Percentiles rank a stretch among this genome's conserved stretches.
Evolutionary conservation across 2,329 filamentous ascomycete genomes (phyloP).

Genomic region (Talaromyces pinophilus): DNA sequence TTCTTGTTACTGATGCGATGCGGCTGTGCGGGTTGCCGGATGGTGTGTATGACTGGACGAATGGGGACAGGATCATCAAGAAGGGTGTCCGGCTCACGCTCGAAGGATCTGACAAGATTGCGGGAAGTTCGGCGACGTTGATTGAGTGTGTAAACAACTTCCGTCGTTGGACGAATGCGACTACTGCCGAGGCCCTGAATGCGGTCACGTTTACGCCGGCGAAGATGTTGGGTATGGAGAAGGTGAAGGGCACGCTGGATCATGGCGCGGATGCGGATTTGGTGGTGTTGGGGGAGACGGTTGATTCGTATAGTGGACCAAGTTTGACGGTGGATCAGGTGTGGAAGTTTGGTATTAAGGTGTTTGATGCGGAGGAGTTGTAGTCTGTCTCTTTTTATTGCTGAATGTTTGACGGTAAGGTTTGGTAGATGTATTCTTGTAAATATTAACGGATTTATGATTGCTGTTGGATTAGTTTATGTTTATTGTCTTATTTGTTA

Average conservation of each 20-base stretch:
- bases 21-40: conserved; percentile 80
- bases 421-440: conserved; percentile 1
- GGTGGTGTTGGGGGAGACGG: conserved; percentile 40
- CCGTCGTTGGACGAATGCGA: conserved; percentile 43
- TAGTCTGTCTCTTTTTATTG: neutral
- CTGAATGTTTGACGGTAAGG: neutral
- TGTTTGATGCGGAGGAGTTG: conserved; percentile 33
- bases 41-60: conserved; percentile 83
- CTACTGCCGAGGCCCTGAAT: conserved; percentile 43
- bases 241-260: conserved; percentile 43
- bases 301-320: conserved; percentile 34
- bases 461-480: neutral
- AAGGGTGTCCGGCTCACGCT: conserved; percentile 71
- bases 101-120: conserved; percentile 76
- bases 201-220: conserved; percentile 45
- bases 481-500: neutral
- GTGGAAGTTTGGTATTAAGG: conserved; percentile 47
- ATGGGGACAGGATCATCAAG: conserved; percentile 61
- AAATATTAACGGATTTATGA: conserved; percentile 7
- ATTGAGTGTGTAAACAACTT: conserved; percentile 50
- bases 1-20: conserved; percentile 93
- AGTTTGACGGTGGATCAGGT: conserved; percentile 45
- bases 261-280: conserved; percentile 46
- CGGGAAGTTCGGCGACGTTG: conserved; percentile 60
- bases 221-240: conserved; percentile 41